Evolutionary conservation across 495 filamentous ascomycete genomes (phyloP), one percentile per base, ranked within the genome.

Genomic region (Xylaria flabelliformis): DNA sequence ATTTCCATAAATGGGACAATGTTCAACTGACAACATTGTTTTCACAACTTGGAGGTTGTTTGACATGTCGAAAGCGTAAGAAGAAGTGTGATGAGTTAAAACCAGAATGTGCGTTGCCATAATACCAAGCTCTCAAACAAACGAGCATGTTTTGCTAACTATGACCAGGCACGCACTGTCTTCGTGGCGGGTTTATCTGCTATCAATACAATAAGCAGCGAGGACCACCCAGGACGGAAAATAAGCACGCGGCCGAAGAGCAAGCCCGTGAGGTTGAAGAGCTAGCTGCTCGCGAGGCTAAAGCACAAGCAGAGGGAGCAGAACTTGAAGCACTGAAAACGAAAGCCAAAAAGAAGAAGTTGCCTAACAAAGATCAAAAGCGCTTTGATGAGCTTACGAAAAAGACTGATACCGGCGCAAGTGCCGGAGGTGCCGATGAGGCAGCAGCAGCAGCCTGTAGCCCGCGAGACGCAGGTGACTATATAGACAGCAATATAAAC

Each of bases 51-150:
- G 26, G 26, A 72, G 71, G 96, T 21, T 99, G 96, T 80, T 92
- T 97, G 83, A 99, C 96, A 41, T 99, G 96, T 80, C 87, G 96
- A 67, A 88, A 91, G 75, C 88, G 96, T 59, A 99, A 99, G 88
- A 99, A 99, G 88, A 99, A 99, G 82, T 99, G 96, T 78, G 96
- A 99, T 77, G 96, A 99, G 83, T 88, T 87, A 72, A 95, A 97
- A 81, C 96, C 96, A 55, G 91, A 94, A 85, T 99, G 96, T 97
- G 78, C 80, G 89, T 84, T 44, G 8, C 42, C 44, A 36, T 50
- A 50, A 41, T 21, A 63, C 50, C 58, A 24, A 17, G 61, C n/a
- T 36, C 15, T 21, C 26, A n/a, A 44, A 26, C 51, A 56, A 32
- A 7, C 19, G 21, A 29, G 4, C 51, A 50, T 32, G 15, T 53